Evolutionary conservation across 352 stramenopile genomes (phyloP), one percentile per base, ranked within the genome.

Genomic region (Aphanomyces invadans): DNA sequence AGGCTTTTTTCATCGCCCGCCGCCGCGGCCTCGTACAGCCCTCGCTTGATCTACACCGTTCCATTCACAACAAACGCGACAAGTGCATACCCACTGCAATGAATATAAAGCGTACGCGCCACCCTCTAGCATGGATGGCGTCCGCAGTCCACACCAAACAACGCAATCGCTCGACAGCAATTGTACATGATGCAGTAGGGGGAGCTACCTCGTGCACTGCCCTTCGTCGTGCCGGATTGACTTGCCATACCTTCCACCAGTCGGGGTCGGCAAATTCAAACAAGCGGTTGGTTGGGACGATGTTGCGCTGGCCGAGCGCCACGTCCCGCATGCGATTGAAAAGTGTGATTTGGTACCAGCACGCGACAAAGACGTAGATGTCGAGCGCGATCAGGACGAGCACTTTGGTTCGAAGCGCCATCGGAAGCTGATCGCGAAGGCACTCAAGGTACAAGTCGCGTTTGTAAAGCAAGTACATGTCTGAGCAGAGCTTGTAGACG

Each of bases 251-350:
- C 26, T 33, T 21, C 55, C 42, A 17, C 60, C 60, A 67, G 49
- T 67, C 60, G 0, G 60, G 60, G 33, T 67, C 38, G 19, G 60
- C 32, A 21, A 67, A 67, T 10, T 23, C 25, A 42, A 67, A 67
- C 19, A 57, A 44, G 25, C 45, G 38, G 28, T 25, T 25, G 26
- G n/a, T 67, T 23, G 42, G 28, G 2, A 57, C 17, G 26, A 67
- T 52, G 38, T 67, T 67, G 60, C 39, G 72, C 64, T 92, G 84
- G 49, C 80, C 90, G 19, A 90, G 71, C 54, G 90, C 85, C 36
- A 90, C 81, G 51, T 89, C 80, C 61, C 90, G 84, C 69, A 92
- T 69, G 38, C 78, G 74, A 42, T 92, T 83, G 62, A 92, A 92
- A 28, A 92, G 71, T 23, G 86, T 71, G 62, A 92, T 89, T 62